Conservation (phyloP, 2,329 filamentous ascomycete species). For the Neophaeococcomyces aloes region DNA sequence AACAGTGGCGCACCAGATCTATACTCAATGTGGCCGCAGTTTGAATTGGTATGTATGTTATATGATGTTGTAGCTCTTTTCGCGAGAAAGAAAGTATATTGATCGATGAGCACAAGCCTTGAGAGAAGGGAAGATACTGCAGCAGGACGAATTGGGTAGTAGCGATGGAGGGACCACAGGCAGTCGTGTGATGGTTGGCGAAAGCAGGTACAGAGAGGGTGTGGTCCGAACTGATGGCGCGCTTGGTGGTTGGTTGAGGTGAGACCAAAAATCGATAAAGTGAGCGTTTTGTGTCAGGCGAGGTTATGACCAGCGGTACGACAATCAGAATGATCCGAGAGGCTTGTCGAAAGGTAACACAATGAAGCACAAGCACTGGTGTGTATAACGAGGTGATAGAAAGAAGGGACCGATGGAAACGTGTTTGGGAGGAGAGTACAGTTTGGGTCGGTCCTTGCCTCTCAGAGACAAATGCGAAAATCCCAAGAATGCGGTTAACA, state of each 20-base stretch:
- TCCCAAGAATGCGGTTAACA: too few relatives aligned
- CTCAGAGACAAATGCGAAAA: too few relatives aligned
- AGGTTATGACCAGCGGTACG: too few relatives aligned
- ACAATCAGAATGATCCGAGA: too few relatives aligned
- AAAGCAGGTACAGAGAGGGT: neutral
- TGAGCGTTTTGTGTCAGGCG: too few relatives aligned
- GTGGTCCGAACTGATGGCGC: slow-evolving; percentile 1
- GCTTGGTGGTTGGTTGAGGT: slow-evolving; percentile 1
- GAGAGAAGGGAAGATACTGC: neutral
- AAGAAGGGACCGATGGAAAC: too few relatives aligned
- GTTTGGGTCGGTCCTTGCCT: too few relatives aligned
- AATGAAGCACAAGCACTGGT: too few relatives aligned
- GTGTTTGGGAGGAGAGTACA: too few relatives aligned
- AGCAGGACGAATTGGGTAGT: slow-evolving; percentile 1
- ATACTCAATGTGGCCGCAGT: neutral
- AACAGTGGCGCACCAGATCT: slow-evolving; percentile 5
- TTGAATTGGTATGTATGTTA: neutral
- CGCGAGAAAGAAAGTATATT: neutral
- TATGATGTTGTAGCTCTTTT: slow-evolving; percentile 1
- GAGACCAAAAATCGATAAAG: neutral
- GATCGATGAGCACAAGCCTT: neutral
- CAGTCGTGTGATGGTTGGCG: neutral
- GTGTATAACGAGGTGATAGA: too few relatives aligned
- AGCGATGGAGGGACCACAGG: neutral
- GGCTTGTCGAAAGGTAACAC: too few relatives aligned